Evolutionary conservation across 75 land plant species (phyloP), one percentile per base, ranked within the genome.

Genomic region (Sequoiadendron giganteum): DNA sequence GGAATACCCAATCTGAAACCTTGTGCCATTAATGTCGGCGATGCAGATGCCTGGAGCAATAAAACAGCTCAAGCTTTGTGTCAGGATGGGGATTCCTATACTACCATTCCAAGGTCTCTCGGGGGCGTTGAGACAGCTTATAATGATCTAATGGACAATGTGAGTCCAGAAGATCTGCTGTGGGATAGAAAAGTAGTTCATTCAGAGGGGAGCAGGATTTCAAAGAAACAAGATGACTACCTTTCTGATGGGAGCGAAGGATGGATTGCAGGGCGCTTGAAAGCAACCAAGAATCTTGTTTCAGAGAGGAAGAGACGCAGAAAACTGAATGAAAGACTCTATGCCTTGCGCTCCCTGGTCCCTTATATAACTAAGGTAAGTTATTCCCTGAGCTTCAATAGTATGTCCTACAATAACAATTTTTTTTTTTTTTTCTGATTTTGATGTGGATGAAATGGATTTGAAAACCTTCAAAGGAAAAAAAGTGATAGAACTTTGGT

Each of bases 281-380:
- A 45, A 5, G 86, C 55, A 16, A 87, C 91, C n/a, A 91, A 91
- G 77, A 91, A 89, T 76, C 78, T 97, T 75, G 87, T 94, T 25
- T 93, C 99, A 3, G 99, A 97, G 89, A 86, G 97, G 85, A 91
- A 88, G 88, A 83, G 99, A 70, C 92, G 99, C 84, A 92, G 91
- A 40, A 83, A 94, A 65, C 95, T 97, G 94, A 97, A 97, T 91
- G 99, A 97, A 86, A 96, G 92, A 88, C 95, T 97, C 45, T 95
- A 94, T 86, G 91, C 94, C 58, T 89, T 97, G 88, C 91, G 99
- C 48, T 78, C 99, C 5, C 86, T 95, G 43, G 99, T 97, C 28
- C 99, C 99, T 58, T 94, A 94, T 85, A 97, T 97, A 72, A 94
- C 95, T 36, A 97, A 95, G 97, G 99, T 95, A 52, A 28, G 76